These are phyloP conservation scores for Chionographis japonica DNA, from an alignment of 106 monocot genomes.

Conservation along the genomic window DNA sequence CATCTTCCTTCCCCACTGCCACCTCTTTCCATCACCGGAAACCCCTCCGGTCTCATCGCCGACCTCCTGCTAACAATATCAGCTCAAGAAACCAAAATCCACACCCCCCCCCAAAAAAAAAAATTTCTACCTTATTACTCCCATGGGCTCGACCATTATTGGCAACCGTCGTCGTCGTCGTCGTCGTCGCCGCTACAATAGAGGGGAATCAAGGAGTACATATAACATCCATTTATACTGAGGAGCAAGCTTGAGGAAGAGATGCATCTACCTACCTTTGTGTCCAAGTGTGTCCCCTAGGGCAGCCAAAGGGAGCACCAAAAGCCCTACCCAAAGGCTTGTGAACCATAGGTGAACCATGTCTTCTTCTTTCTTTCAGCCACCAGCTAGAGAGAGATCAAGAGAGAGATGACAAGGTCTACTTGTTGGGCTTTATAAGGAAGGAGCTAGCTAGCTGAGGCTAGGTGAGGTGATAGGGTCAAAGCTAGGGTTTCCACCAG, in stretches of 20 bases:
- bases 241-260: neutral
- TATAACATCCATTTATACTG: no score
- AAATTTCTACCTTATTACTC: neutral
- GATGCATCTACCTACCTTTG: conserved; percentile 8
- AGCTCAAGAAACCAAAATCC: neutral
- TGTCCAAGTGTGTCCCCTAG: conserved; percentile 10
- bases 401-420: neutral
- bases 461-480: conserved; percentile 11
- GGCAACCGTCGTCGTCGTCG: neutral
- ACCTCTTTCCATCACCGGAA: neutral
- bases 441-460: neutral
- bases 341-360: conserved; percentile 20
- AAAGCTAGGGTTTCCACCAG: conserved; percentile 28
- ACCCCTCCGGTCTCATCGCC: neutral
- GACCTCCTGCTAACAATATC: neutral
- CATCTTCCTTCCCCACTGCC: neutral
- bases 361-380: conserved; percentile 4
- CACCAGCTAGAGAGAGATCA: neutral
- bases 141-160: neutral
- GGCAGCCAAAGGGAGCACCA: conserved; percentile 9
- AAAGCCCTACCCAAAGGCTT: conserved; percentile 20
- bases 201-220: no score
- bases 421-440: conserved; percentile 19
- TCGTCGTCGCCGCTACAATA: no score
- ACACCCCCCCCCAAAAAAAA: neutral